Percentiles rank a stretch among this genome's conserved stretches.
Evolutionary conservation across 768 basidiomycete species (phyloP).

Genomic region (Boletus pseudopeckii): DNA sequence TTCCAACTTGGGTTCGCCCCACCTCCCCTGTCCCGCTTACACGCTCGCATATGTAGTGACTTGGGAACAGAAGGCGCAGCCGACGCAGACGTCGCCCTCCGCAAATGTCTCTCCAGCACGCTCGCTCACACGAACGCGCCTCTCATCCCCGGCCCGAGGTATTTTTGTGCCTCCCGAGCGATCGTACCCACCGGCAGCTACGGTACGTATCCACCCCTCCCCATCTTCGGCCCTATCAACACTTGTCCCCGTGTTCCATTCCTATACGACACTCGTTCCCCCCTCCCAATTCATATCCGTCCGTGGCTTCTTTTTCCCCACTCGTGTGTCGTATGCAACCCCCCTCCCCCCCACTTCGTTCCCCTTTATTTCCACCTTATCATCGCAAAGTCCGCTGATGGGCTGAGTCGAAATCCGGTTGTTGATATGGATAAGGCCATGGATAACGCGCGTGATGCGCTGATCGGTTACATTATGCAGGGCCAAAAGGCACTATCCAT

Average conservation of each 20-base stretch:
- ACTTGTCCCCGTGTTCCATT: neutral
- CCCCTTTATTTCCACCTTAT: conserved; percentile 12
- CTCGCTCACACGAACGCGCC: conserved; percentile 38
- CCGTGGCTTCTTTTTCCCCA: neutral
- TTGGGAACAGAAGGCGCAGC: conserved; percentile 66
- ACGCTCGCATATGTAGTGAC: conserved; percentile 38
- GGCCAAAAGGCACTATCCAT: conserved; percentile 49
- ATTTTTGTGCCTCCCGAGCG: conserved; percentile 57
- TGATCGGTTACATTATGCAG: conserved; percentile 29
- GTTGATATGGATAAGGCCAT: neutral
- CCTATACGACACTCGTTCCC: neutral
- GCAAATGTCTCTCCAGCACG: conserved; percentile 50
- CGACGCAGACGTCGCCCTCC: conserved; percentile 57
- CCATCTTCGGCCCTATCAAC: neutral
- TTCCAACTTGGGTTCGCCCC: no score
- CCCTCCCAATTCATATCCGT: conserved; percentile 1
- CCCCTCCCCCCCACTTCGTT: neutral
- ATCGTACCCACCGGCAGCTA: conserved; percentile 62
- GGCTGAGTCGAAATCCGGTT: neutral
- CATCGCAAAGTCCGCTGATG: conserved; percentile 14
- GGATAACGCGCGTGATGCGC: neutral
- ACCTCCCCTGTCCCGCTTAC: neutral
- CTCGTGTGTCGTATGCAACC: neutral
- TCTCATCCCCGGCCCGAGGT: conserved; percentile 58
- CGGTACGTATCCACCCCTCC: conserved; percentile 31